A percentile compares a stretch with the other conserved stretches of the same genome.
phyloP scores from a whole-genome alignment of 2,329 filamentous ascomycete genomes.

The Cercospora citrullina region DNA sequence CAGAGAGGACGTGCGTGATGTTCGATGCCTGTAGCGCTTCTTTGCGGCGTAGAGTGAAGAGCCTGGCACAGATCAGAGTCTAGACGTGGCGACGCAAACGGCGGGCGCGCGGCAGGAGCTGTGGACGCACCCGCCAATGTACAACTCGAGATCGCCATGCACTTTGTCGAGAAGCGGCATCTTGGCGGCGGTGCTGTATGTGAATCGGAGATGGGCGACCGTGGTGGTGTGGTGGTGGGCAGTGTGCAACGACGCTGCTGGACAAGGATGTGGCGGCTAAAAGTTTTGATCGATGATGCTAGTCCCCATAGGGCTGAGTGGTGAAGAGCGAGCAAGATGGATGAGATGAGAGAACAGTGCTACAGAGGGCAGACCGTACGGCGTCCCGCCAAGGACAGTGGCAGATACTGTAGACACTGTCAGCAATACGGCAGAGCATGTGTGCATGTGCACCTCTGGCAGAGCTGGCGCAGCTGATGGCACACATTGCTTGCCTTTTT shows the following conservation, averaged over 20 bases:
- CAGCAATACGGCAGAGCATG: not conserved
- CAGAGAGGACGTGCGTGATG: slow-evolving; percentile 90
- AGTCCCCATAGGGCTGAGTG: not conserved
- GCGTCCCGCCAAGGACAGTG: not conserved
- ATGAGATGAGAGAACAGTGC: not conserved
- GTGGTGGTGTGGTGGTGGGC: not conserved
- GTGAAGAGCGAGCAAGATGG: not conserved
- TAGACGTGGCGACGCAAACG: slow-evolving; percentile 21
- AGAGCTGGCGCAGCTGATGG: not conserved
- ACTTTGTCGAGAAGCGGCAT: slow-evolving; percentile 67
- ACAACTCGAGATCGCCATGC: slow-evolving; percentile 68
- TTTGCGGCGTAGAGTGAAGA: slow-evolving; percentile 75
- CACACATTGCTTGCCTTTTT: not conserved
- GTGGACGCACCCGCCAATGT: slow-evolving; percentile 70
- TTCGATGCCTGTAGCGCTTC: slow-evolving; percentile 68
- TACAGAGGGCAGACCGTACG: not conserved
- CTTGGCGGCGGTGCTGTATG: slow-evolving; percentile 10
- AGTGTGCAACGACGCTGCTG: not conserved
- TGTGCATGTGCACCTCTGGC: not conserved
- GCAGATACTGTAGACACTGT: not conserved
- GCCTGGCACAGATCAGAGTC: slow-evolving; percentile 52
- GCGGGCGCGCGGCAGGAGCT: slow-evolving; percentile 14
- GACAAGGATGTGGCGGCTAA: slow-evolving; percentile 1
- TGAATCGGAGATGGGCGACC: slow-evolving; percentile 6
- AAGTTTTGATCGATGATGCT: not conserved